A percentile compares a stretch with the other conserved stretches of the same genome.
Evolutionary conservation across 768 basidiomycete genomes (phyloP).

Genomic region (Russula earlei): DNA sequence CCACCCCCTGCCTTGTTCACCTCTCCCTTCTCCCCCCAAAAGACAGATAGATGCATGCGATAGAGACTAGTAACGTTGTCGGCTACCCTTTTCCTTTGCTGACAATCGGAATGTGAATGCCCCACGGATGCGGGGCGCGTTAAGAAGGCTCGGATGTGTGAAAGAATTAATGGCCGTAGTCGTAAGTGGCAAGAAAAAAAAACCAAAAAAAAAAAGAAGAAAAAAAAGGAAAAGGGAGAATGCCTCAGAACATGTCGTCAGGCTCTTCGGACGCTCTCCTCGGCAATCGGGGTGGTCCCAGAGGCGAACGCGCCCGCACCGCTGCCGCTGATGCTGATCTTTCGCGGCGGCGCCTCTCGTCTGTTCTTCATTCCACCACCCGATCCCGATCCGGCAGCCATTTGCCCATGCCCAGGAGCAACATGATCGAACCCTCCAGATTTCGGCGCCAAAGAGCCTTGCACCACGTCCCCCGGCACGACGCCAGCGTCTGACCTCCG

Average conservation of each 20-base stretch:
- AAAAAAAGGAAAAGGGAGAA: background rate
- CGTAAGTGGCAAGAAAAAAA: too few relatives aligned
- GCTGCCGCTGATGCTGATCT: constrained; percentile 29
- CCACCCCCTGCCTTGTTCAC: background rate
- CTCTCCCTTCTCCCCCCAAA: background rate
- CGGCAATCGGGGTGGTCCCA: constrained; percentile 21
- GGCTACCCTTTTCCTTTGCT: too few relatives aligned
- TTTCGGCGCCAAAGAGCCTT: constrained; percentile 15
- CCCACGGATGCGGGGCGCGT: too few relatives aligned
- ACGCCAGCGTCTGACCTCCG: constrained; percentile 38
- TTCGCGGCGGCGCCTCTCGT: constrained; percentile 25
- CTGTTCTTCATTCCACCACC: constrained; percentile 21
- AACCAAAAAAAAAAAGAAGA: background rate
- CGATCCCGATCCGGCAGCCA: constrained; percentile 19
- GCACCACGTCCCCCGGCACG: constrained; percentile 25
- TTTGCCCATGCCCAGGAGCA: constrained; percentile 8
- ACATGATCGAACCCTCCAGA: constrained; percentile 12
- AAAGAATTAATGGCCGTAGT: too few relatives aligned
- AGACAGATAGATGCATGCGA: background rate
- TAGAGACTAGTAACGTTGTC: background rate
- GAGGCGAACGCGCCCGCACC: constrained; percentile 20
- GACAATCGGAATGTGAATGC: too few relatives aligned
- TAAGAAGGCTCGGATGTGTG: too few relatives aligned
- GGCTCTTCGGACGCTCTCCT: constrained; percentile 20
- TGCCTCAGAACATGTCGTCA: too few relatives aligned